Percentiles rank a stretch among this genome's conserved stretches.
Evolutionary conservation across 1,139 yeast genomes (phyloP).

Genomic region (Hansenula sp.): DNA sequence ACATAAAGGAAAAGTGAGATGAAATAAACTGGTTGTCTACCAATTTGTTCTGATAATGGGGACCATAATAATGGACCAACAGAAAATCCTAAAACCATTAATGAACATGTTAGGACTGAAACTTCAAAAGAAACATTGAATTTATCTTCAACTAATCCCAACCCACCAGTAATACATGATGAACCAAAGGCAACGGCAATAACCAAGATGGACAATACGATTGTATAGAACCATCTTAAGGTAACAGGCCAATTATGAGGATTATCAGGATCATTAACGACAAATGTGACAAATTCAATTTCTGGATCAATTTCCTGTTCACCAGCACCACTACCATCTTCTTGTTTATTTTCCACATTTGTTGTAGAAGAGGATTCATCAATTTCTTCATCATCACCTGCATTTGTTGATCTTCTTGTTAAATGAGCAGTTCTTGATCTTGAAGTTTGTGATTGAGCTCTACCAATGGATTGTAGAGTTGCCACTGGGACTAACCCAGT

Average conservation of each 20-base stretch:
- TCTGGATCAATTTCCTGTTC: slow-evolving; percentile 49
- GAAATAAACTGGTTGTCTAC: slow-evolving; percentile 81
- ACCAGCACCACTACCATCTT: slow-evolving; percentile 20
- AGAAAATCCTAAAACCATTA: slow-evolving; percentile 86
- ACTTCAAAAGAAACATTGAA: slow-evolving; percentile 74
- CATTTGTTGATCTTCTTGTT: slow-evolving; percentile 13
- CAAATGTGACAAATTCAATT: slow-evolving; percentile 78
- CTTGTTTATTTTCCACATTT: slow-evolving; percentile 18
- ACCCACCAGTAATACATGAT: slow-evolving; percentile 83
- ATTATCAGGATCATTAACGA: slow-evolving; percentile 73
- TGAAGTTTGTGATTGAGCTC: slow-evolving; percentile 40
- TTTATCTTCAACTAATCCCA: slow-evolving; percentile 57
- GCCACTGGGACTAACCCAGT: slow-evolving; percentile 83
- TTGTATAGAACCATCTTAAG: slow-evolving; percentile 65
- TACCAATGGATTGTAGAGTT: slow-evolving; percentile 65
- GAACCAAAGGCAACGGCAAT: slow-evolving; percentile 90
- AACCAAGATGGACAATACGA: slow-evolving; percentile 62
- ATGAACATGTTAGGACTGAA: slow-evolving; percentile 71
- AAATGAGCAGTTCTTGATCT: slow-evolving; percentile 27
- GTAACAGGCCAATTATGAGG: slow-evolving; percentile 76
- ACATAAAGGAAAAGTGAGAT: slow-evolving; percentile 71
- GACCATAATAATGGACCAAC: slow-evolving; percentile 91
- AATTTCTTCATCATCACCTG: slow-evolving; percentile 10
- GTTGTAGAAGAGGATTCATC: slow-evolving; percentile 9
- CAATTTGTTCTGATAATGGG: slow-evolving; percentile 81